These are phyloP conservation scores for Pythium rhizo-oryzae DNA, from an alignment of 352 stramenopile genomes.

Conservation along the genomic window DNA sequence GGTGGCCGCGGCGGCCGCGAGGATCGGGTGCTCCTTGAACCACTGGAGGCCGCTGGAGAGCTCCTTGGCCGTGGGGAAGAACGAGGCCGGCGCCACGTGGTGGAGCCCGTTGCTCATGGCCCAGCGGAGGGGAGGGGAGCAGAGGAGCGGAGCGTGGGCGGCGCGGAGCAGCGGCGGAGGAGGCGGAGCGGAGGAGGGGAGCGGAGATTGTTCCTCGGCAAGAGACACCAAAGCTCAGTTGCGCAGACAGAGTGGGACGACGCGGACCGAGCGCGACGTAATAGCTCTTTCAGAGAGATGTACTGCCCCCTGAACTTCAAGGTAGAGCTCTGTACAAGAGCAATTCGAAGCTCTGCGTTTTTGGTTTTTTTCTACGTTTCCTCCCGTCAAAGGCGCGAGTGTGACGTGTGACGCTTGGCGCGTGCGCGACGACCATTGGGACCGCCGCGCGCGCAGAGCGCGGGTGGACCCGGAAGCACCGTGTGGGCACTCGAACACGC, in stretches of 20 bases:
- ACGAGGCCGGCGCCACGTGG: constrained; percentile 48
- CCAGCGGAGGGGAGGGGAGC: too few relatives aligned
- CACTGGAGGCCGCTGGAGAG: constrained; percentile 82
- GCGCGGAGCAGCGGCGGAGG: too few relatives aligned
- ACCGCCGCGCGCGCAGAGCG: too few relatives aligned
- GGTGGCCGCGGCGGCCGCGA: constrained; percentile 74
- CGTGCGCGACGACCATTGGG: constrained; percentile 3
- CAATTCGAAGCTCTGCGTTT: constrained; percentile 4
- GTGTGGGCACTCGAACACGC: too few relatives aligned
- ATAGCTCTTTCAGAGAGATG: constrained; percentile 21
- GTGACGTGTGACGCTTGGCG: constrained; percentile 26
- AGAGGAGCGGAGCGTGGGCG: too few relatives aligned
- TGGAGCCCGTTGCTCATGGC: constrained; percentile 47
- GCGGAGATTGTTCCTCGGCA: too few relatives aligned
- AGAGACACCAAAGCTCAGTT: constrained; percentile 19
- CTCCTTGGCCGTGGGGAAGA: constrained; percentile 89
- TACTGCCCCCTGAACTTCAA: constrained; percentile 23
- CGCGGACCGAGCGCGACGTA: constrained; percentile 1
- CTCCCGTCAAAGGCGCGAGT: background rate
- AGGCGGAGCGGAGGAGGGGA: too few relatives aligned
- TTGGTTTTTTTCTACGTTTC: background rate
- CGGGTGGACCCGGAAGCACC: too few relatives aligned
- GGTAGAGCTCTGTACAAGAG: constrained; percentile 18
- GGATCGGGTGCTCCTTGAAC: constrained; percentile 86
- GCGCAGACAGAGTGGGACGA: constrained; percentile 15